A percentile compares a stretch with the other conserved stretches of the same genome.
phyloP scores from a whole-genome alignment of 2,329 filamentous ascomycete genomes.

The Pestalotiopsis sp. region DNA sequence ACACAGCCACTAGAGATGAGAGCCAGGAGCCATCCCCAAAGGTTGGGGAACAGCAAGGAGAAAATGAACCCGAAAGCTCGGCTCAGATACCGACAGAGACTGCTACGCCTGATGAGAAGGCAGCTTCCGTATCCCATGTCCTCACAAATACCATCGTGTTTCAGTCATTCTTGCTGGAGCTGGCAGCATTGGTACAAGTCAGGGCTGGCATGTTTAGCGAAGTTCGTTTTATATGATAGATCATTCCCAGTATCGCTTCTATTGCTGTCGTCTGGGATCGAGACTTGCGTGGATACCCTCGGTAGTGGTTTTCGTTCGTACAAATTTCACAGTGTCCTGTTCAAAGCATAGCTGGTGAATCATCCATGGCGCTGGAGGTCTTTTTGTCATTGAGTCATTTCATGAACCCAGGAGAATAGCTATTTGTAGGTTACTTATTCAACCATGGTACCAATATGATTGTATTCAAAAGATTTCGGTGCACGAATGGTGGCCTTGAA shows the following conservation, averaged over 20 bases:
- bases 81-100: conserved; percentile 21
- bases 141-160: conserved; percentile 78
- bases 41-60: conserved; percentile 19
- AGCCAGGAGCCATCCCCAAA: conserved; percentile 12
- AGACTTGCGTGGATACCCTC: neutral
- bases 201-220: conserved; percentile 76
- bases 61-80: conserved; percentile 19
- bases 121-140: conserved; percentile 73
- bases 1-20: conserved; percentile 16
- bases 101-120: conserved; percentile 31
- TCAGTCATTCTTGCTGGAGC: conserved; percentile 77
- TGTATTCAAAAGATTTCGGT: neutral
- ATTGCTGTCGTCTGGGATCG: neutral
- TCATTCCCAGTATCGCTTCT: neutral
- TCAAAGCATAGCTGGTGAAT: neutral
- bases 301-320: neutral
- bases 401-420: neutral
- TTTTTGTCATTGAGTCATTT: neutral
- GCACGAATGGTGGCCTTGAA: too few species aligned
- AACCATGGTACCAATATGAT: conserved; percentile 6
- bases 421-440: neutral
- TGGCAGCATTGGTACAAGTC: conserved; percentile 74
- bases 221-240: conserved; percentile 56
- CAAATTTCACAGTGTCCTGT: neutral
- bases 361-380: neutral